A percentile compares a stretch with the other conserved stretches of the same genome.
phyloP scores from a whole-genome alignment of 2,329 filamentous ascomycete species.

The Colletotrichum spinosum region DNA sequence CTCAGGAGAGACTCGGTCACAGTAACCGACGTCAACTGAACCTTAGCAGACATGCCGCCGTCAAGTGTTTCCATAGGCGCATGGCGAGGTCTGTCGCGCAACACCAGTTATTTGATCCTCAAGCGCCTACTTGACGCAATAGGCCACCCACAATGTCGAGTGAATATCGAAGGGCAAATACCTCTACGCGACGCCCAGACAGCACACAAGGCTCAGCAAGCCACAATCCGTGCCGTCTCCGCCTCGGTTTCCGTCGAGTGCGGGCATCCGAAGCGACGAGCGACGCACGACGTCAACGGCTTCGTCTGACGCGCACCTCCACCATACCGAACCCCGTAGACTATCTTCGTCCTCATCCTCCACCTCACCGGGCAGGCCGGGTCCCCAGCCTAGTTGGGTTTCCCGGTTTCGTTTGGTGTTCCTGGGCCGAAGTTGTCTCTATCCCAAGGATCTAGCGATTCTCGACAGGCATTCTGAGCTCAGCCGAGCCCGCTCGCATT shows the following conservation, averaged over 20 bases:
- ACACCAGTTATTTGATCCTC: not conserved
- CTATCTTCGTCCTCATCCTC: constrained; percentile 2
- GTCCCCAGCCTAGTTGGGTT: constrained; percentile 9
- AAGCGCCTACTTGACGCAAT: not conserved
- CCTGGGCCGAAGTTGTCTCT: constrained; percentile 29
- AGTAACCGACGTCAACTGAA: constrained; percentile 31
- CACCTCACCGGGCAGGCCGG: constrained; percentile 30
- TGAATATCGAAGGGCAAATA: constrained; percentile 3
- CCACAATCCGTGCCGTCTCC: constrained; percentile 1
- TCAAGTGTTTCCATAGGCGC: constrained; percentile 20
- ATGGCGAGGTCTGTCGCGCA: constrained; percentile 11
- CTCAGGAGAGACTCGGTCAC: constrained; percentile 6
- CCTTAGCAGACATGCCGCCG: constrained; percentile 8
- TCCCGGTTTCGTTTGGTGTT: constrained; percentile 14
- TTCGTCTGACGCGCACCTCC: constrained; percentile 8
- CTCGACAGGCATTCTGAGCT: constrained; percentile 17
- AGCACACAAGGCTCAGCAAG: not conserved
- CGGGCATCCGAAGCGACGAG: constrained; percentile 20
- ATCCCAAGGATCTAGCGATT: not conserved
- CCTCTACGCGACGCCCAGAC: not conserved
- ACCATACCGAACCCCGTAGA: constrained; percentile 6
- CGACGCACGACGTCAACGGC: not conserved
- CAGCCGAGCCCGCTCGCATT: constrained; percentile 5
- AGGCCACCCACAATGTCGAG: not conserved
- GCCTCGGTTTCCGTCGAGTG: not conserved